A percentile compares a stretch with the other conserved stretches of the same genome.
These are phyloP conservation scores for Solanum aculeatissimum DNA, from an alignment of 305 asterid genomes.

Conservation along the genomic window DNA sequence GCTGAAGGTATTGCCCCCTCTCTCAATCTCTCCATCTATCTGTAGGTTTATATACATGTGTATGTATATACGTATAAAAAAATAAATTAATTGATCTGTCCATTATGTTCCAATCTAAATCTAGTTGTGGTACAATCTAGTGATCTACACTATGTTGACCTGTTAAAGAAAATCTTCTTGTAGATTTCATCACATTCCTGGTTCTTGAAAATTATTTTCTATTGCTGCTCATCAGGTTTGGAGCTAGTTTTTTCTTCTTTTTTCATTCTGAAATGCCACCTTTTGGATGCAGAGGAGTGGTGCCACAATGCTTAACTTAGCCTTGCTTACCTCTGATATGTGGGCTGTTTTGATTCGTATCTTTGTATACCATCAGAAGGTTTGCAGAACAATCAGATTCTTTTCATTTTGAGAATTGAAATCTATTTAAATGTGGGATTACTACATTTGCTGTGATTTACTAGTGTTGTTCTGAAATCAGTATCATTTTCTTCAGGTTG, in stretches of 20 bases:
- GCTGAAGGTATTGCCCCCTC: slow-evolving; percentile 44
- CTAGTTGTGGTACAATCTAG: neutral
- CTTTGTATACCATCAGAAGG: slow-evolving; percentile 94
- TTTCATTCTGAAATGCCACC: neutral
- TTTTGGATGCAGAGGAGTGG: slow-evolving; percentile 69
- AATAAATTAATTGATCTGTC: neutral
- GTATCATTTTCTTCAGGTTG: slow-evolving; percentile 48
- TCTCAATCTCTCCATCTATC: neutral
- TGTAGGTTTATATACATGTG: neutral
- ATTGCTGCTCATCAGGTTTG: neutral
- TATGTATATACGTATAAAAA: neutral
- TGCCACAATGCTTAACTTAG: slow-evolving; percentile 79
- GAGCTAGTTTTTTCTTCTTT: neutral
- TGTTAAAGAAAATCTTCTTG: neutral
- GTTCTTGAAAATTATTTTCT: neutral
- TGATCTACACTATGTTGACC: neutral
- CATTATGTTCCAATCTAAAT: neutral
- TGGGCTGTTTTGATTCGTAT: slow-evolving; percentile 95
- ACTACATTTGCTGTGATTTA: neutral
- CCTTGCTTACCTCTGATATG: slow-evolving; percentile 95
- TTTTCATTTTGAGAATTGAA: neutral
- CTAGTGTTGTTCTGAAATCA: slow-evolving; percentile 1
- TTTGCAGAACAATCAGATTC: slow-evolving; percentile 5
- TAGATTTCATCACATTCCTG: neutral
- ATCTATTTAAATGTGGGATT: neutral